Conservation (phyloP, 1,284 basidiomycete genomes). For the Malassezia sympodialis region DNA sequence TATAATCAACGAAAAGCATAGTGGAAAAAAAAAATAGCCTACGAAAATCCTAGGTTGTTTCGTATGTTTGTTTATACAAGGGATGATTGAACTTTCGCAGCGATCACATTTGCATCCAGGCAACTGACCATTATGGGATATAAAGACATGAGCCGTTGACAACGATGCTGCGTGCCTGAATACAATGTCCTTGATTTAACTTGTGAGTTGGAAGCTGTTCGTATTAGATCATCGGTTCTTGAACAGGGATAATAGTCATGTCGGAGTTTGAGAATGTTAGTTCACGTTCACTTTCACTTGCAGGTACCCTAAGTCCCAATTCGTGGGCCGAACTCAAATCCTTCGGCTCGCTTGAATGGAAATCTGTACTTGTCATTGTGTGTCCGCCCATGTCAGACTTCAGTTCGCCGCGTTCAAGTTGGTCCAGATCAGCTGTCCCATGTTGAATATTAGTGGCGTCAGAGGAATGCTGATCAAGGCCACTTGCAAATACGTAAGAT, state of each 20-base stretch:
- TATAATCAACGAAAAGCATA: not conserved
- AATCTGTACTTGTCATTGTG: not conserved
- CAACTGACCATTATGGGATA: not conserved
- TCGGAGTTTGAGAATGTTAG: not conserved
- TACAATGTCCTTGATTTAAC: too few species aligned
- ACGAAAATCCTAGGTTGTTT: too few species aligned
- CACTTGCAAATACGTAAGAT: not conserved
- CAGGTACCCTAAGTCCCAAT: not conserved
- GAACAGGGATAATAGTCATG: not conserved
- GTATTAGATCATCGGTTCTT: not conserved
- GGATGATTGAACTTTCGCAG: not conserved
- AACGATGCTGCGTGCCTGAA: not conserved
- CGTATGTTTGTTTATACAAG: too few species aligned
- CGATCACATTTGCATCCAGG: not conserved
- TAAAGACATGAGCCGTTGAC: not conserved
- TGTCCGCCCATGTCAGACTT: not conserved
- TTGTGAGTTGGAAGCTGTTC: not conserved
- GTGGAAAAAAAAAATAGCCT: too few species aligned
- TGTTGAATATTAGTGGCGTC: not conserved
- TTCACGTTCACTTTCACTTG: not conserved
- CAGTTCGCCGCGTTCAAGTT: not conserved
- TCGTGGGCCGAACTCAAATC: not conserved
- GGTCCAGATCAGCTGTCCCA: not conserved
- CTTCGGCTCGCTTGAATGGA: not conserved
- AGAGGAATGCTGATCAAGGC: not conserved